phyloP scores from a whole-genome alignment of 345 rosid genomes.

The Hibiscus mutabilis region DNA sequence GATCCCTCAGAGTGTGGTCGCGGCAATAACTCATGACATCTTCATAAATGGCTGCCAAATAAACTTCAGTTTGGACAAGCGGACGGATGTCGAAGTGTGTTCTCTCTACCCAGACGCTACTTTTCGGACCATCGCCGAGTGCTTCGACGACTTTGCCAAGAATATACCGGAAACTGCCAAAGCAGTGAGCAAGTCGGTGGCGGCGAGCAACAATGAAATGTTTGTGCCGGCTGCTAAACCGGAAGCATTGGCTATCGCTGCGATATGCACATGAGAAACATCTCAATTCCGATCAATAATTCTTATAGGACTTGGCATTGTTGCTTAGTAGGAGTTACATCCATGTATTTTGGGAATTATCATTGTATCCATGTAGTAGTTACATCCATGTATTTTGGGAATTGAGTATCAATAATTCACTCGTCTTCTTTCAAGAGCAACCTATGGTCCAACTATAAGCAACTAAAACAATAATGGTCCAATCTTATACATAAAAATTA shows the following conservation, averaged over 20 bases:
- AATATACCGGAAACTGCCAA: slow-evolving; percentile 9
- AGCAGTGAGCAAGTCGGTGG: slow-evolving; percentile 2
- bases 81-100: slow-evolving; percentile 18
- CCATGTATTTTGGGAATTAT: neutral
- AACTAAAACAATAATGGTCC: neutral
- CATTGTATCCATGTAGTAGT: neutral
- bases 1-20: slow-evolving; percentile 29
- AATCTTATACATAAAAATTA: neutral
- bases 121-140: slow-evolving; percentile 16
- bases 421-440: neutral
- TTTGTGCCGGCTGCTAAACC: neutral
- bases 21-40: slow-evolving; percentile 29
- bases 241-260: slow-evolving; percentile 13
- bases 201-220: neutral
- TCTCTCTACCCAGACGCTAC: slow-evolving; percentile 19
- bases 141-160: slow-evolving; percentile 23
- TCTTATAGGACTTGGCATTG: neutral
- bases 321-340: neutral
- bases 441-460: neutral
- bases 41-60: slow-evolving; percentile 32
- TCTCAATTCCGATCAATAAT: neutral
- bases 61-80: slow-evolving; percentile 20
- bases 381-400: neutral
- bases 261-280: slow-evolving; percentile 12
- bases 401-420: neutral